These are phyloP conservation scores for Aspergillus unguis DNA, from an alignment of 2,329 filamentous ascomycete genomes.

Conservation along the genomic window DNA sequence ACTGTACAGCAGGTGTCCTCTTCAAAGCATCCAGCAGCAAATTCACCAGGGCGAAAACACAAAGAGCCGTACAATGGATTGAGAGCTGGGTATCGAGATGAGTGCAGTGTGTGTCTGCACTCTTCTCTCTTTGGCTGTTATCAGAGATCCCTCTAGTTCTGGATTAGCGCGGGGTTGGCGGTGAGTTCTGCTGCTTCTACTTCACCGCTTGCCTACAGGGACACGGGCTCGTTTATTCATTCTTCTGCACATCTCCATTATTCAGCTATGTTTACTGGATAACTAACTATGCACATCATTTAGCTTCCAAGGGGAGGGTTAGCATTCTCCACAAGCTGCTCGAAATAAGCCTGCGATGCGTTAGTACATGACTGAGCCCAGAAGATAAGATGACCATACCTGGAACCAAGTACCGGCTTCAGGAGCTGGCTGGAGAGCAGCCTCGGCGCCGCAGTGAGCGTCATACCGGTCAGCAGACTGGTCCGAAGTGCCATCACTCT, in stretches of 20 bases:
- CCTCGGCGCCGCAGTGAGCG: slow-evolving; percentile 51
- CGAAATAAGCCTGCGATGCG: slow-evolving; percentile 26
- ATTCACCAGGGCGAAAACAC: background rate
- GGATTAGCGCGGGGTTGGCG: slow-evolving; percentile 30
- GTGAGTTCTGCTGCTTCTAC: slow-evolving; percentile 13
- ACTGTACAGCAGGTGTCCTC: slow-evolving; percentile 20
- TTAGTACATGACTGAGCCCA: background rate
- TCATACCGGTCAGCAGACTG: slow-evolving; percentile 52
- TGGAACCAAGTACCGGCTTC: slow-evolving; percentile 68
- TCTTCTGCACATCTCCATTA: background rate
- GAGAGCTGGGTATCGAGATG: slow-evolving; percentile 5
- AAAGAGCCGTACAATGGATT: background rate
- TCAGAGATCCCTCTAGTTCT: slow-evolving; percentile 21
- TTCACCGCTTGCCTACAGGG: slow-evolving; percentile 18
- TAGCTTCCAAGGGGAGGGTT: slow-evolving; percentile 22
- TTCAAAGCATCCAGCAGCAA: slow-evolving; percentile 17
- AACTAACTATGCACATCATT: slow-evolving; percentile 7
- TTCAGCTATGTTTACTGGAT: background rate
- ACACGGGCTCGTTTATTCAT: background rate
- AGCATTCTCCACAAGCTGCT: slow-evolving; percentile 28
- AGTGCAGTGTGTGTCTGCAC: slow-evolving; percentile 21
- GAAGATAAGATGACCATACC: slow-evolving; percentile 36
- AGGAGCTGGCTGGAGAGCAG: slow-evolving; percentile 61
- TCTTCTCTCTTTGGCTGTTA: slow-evolving; percentile 20
- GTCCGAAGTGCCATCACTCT: slow-evolving; percentile 52